Conservation (phyloP, 176 grass and related monocot species). For the Pontederia paniculata region DNA sequence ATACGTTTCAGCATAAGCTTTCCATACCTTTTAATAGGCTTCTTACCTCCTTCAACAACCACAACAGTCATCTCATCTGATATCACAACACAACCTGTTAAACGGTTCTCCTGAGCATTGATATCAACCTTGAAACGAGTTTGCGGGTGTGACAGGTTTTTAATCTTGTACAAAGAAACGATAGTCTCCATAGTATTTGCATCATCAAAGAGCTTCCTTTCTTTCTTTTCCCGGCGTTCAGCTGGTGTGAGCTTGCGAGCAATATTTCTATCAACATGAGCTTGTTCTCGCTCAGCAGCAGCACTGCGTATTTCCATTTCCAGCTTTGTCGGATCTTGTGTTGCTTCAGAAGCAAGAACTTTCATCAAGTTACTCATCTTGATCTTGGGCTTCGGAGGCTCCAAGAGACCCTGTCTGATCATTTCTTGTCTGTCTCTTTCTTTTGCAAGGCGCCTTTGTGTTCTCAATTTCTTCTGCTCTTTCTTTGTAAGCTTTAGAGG, state of each 20-base stretch:
- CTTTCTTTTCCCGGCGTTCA: slow-evolving; percentile 82
- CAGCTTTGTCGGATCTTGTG: slow-evolving; percentile 82
- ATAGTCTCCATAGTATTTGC: slow-evolving; percentile 47
- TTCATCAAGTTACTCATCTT: slow-evolving; percentile 99
- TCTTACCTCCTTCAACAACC: slow-evolving; percentile 90
- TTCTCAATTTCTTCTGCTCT: slow-evolving; percentile 81
- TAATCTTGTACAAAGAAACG: slow-evolving; percentile 85
- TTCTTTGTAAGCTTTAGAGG: slow-evolving; percentile 91
- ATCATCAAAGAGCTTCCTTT: slow-evolving; percentile 88
- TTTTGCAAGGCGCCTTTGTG: slow-evolving; percentile 88
- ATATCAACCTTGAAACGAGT: slow-evolving; percentile 90
- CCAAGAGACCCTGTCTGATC: slow-evolving; percentile 93
- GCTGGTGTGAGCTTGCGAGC: slow-evolving; percentile 85
- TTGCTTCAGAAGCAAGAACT: slow-evolving; percentile 86
- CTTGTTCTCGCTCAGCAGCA: slow-evolving; percentile 93
- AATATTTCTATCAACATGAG: slow-evolving; percentile 84
- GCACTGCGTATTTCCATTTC: slow-evolving; percentile 87
- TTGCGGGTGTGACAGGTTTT: slow-evolving; percentile 68
- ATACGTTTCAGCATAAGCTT: slow-evolving; percentile 92
- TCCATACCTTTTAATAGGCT: slow-evolving; percentile 84
- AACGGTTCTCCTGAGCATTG: slow-evolving; percentile 78
- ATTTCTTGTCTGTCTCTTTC: slow-evolving; percentile 98
- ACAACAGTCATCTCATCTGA: slow-evolving; percentile 78
- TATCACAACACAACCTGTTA: slow-evolving; percentile 64
- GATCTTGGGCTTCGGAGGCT: slow-evolving; percentile 91